A percentile compares a stretch with the other conserved stretches of the same genome.
Conservation (phyloP, 768 basidiomycete species). For the Phaeotremella skinneri region DNA sequence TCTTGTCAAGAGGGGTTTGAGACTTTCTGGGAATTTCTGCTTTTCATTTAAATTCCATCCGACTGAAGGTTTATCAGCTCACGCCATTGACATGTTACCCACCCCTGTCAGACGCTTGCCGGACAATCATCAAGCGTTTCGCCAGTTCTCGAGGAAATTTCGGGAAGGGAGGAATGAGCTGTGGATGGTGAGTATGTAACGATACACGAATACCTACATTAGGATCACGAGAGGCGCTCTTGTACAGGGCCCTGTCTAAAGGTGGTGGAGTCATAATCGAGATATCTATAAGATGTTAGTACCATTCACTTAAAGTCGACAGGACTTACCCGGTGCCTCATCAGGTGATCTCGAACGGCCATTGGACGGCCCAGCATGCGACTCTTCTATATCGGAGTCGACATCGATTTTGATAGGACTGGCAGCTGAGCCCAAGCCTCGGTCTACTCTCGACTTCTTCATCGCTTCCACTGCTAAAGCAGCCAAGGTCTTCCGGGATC, state of each 20-base stretch:
- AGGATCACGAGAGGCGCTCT: slow-evolving; percentile 27
- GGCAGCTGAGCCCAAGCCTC: slow-evolving; percentile 8
- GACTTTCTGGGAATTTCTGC: slow-evolving; percentile 79
- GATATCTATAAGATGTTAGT: no score
- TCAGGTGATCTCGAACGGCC: slow-evolving; percentile 6
- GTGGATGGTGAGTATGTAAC: not conserved
- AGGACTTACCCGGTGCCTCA: not conserved
- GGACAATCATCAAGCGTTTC: slow-evolving; percentile 14
- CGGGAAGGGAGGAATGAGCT: slow-evolving; percentile 41
- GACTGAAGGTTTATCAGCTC: slow-evolving; percentile 53
- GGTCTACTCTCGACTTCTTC: not conserved
- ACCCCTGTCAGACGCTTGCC: slow-evolving; percentile 25
- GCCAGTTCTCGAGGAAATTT: slow-evolving; percentile 28
- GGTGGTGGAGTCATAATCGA: not conserved
- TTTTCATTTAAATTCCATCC: slow-evolving; percentile 64
- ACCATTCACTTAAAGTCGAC: not conserved
- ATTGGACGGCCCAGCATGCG: slow-evolving; percentile 17
- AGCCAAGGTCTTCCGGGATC: slow-evolving; percentile 16
- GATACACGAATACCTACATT: slow-evolving; percentile 13
- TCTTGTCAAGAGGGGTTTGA: slow-evolving; percentile 70
- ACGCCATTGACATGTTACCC: slow-evolving; percentile 10
- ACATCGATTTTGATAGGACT: slow-evolving; percentile 33
- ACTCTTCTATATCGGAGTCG: slow-evolving; percentile 18
- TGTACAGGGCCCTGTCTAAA: slow-evolving; percentile 23
- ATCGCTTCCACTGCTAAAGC: not conserved